Conservation (phyloP, 1,284 basidiomycete genomes). For the Melampsora abietis-canadensis region DNA sequence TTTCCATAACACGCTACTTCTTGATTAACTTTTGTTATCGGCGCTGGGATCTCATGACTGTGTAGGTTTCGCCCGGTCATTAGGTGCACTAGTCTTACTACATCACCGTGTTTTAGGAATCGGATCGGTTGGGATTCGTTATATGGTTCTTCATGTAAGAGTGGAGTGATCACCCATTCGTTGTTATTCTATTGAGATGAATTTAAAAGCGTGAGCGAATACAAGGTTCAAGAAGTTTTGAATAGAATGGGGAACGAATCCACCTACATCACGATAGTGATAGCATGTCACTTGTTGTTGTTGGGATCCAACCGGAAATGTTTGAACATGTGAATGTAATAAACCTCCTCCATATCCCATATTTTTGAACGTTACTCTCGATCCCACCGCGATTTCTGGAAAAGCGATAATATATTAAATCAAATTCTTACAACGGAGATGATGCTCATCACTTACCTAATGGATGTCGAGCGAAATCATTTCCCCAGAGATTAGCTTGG, state of each 20-base stretch:
- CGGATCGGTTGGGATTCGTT: conserved; percentile 66
- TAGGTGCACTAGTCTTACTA: conserved; percentile 74
- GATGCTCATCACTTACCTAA: conserved; percentile 45
- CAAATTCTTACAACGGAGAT: conserved; percentile 35
- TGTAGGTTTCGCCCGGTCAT: conserved; percentile 88
- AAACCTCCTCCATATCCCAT: conserved; percentile 96
- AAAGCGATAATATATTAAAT: conserved; percentile 6
- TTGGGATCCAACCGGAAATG: conserved; percentile 83
- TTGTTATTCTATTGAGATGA: conserved; percentile 65
- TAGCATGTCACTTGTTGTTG: conserved; percentile 99
- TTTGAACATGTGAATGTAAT: conserved; percentile 92
- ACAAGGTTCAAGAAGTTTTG: neutral
- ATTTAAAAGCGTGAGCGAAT: neutral
- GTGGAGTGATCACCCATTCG: conserved; percentile 77
- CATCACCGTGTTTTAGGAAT: conserved; percentile 73
- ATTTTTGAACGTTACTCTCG: conserved; percentile 89
- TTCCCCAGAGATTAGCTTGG: conserved; percentile 92
- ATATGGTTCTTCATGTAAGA: conserved; percentile 70
- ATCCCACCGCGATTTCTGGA: conserved; percentile 82
- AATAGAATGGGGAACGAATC: neutral
- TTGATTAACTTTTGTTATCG: conserved; percentile 81
- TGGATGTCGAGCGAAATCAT: conserved; percentile 84
- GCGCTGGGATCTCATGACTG: conserved; percentile 81
- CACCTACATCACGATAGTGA: conserved; percentile 82
- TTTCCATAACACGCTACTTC: conserved; percentile 95